phyloP scores from a whole-genome alignment of 176 grass and related monocot genomes.

The Bothriochloa decipiens region DNA sequence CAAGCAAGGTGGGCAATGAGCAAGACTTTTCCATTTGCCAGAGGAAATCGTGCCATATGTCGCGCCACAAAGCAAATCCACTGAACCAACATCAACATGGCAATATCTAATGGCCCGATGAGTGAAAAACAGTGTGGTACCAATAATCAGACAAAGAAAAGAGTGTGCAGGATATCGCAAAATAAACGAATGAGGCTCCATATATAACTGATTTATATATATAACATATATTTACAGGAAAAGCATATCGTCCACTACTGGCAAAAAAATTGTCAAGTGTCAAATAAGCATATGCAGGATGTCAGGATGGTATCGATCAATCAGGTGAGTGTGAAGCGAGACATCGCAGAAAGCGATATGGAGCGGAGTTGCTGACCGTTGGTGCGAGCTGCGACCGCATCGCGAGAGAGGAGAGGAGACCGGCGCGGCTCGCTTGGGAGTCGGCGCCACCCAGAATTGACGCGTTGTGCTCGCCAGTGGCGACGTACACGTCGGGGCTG shows the following conservation, averaged over 20 bases:
- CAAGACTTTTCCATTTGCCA: slow-evolving; percentile 13
- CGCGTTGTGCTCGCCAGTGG: slow-evolving; percentile 43
- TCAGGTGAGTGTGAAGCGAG: not conserved
- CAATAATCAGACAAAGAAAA: not conserved
- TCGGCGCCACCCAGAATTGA: slow-evolving; percentile 40
- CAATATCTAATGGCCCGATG: not conserved
- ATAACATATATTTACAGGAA: not conserved
- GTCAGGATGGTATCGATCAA: not conserved
- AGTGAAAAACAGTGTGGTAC: not conserved
- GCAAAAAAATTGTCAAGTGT: not conserved
- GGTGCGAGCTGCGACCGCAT: slow-evolving; percentile 38
- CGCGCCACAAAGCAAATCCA: not conserved
- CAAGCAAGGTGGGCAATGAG: not conserved
- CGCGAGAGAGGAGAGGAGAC: slow-evolving; percentile 43
- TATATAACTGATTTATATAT: not conserved
- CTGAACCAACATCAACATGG: not conserved
- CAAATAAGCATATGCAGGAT: not conserved
- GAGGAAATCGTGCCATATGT: slow-evolving; percentile 26
- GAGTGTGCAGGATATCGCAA: not conserved
- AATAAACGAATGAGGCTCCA: not conserved
- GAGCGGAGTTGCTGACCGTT: slow-evolving; percentile 29
- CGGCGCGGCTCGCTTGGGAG: slow-evolving; percentile 30
- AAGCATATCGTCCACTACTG: not conserved
- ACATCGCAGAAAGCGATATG: not conserved
- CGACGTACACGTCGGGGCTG: too few species aligned